phyloP scores from a whole-genome alignment of 2,329 filamentous ascomycete genomes.

The Hypomyces perniciosus region DNA sequence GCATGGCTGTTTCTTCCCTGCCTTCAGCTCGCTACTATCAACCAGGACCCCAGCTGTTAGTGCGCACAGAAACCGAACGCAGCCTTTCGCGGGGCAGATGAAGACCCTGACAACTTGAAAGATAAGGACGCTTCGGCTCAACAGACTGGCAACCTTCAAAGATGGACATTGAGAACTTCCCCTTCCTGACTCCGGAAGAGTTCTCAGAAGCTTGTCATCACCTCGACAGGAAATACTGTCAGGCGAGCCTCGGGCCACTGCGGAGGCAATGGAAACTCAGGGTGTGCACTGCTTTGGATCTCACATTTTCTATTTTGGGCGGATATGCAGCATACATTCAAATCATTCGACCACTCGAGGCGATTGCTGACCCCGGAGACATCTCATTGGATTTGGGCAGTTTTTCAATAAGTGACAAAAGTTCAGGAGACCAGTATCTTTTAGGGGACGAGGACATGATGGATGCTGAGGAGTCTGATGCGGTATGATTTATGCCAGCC shows the following conservation, averaged over 20 bases:
- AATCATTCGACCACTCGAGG: conserved; percentile 48
- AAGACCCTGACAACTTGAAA: not conserved
- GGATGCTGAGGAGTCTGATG: conserved; percentile 45
- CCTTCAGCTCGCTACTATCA: not conserved
- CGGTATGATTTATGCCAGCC: conserved; percentile 32
- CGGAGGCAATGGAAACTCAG: conserved; percentile 51
- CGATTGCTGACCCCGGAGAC: conserved; percentile 36
- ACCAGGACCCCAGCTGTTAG: not conserved
- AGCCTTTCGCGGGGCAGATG: not conserved
- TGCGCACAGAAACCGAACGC: not conserved
- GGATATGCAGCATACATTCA: conserved; percentile 49
- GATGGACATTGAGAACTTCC: conserved; percentile 49
- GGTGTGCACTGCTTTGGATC: conserved; percentile 45
- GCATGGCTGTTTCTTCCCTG: too few species aligned
- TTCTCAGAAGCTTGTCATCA: conserved; percentile 60
- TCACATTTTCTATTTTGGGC: conserved; percentile 34
- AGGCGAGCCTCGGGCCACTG: conserved; percentile 49
- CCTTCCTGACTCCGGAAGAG: conserved; percentile 54
- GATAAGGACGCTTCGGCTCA: not conserved
- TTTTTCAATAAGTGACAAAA: conserved; percentile 37
- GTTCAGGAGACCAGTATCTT: conserved; percentile 16
- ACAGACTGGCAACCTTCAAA: not conserved
- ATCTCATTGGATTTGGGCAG: conserved; percentile 41
- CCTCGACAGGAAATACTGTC: conserved; percentile 53
- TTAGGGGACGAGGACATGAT: conserved; percentile 41